These are phyloP conservation scores for Suillus decipiens DNA, from an alignment of 768 basidiomycete species.

Conservation along the genomic window DNA sequence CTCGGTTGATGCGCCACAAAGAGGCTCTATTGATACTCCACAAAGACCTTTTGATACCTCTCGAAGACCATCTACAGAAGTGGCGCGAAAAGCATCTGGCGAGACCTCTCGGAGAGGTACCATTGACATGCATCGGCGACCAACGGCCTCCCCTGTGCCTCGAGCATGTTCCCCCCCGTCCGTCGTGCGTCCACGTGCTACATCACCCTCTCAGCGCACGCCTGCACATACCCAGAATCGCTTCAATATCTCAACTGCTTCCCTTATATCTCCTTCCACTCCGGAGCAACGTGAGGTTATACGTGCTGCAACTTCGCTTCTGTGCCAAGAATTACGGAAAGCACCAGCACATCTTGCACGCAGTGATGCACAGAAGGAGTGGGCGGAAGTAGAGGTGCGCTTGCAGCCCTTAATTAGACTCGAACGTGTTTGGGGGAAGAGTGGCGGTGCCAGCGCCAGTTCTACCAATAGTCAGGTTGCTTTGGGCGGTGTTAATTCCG, in stretches of 20 bases:
- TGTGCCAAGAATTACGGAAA: conserved; percentile 67
- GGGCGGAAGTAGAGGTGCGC: conserved; percentile 76
- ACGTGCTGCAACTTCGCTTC: conserved; percentile 59
- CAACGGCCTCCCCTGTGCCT: conserved; percentile 31
- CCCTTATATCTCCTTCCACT: conserved; percentile 49
- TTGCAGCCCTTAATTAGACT: conserved; percentile 60
- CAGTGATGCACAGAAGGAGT: conserved; percentile 55
- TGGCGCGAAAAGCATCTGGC: conserved; percentile 35
- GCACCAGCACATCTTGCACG: conserved; percentile 59
- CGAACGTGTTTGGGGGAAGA: conserved; percentile 79
- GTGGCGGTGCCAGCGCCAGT: conserved; percentile 47
- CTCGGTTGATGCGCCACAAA: conserved; percentile 25
- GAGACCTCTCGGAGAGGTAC: conserved; percentile 21
- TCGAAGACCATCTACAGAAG: conserved; percentile 41
- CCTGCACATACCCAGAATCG: conserved; percentile 51
- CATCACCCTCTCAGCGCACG: conserved; percentile 47
- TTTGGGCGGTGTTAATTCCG: conserved; percentile 30
- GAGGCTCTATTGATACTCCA: conserved; percentile 32
- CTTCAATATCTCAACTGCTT: conserved; percentile 60
- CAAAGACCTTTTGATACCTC: conserved; percentile 35
- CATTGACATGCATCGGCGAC: conserved; percentile 29
- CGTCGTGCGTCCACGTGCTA: conserved; percentile 42
- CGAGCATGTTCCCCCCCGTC: conserved; percentile 47
- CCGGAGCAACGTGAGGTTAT: conserved; percentile 69
- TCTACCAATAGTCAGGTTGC: conserved; percentile 38